A percentile compares a stretch with the other conserved stretches of the same genome.
Conservation (phyloP, 257 asterid species). For the Salvia hispanica region DNA sequence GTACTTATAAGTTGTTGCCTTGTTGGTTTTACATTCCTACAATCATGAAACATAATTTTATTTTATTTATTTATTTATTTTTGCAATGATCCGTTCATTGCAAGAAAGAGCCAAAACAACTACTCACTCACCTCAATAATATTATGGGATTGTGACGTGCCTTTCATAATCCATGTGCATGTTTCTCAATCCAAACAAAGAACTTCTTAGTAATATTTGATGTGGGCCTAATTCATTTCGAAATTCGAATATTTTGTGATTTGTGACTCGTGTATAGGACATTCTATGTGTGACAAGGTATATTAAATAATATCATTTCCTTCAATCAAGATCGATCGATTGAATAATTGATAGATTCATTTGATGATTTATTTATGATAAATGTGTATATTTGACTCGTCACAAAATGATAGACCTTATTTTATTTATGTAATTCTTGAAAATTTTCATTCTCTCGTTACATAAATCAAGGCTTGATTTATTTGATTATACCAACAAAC, state of each 20-base stretch:
- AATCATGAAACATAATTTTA: neutral
- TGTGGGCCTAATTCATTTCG: conserved; percentile 12
- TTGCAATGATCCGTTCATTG: conserved; percentile 27
- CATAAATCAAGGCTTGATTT: neutral
- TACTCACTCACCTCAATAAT: neutral
- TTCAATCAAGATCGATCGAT: conserved; percentile 22
- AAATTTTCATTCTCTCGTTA: neutral
- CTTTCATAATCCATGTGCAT: conserved; percentile 31
- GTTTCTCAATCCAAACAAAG: conserved; percentile 18
- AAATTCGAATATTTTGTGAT: neutral
- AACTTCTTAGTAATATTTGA: neutral
- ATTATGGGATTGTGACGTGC: conserved; percentile 17
- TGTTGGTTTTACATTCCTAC: neutral
- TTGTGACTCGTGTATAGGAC: no score
- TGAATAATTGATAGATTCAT: neutral
- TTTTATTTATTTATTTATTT: neutral
- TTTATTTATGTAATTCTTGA: no score
- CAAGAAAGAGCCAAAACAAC: conserved; percentile 27
- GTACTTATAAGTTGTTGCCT: neutral
- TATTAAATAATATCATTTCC: conserved; percentile 3
- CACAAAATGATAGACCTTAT: no score
- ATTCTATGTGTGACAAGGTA: neutral
- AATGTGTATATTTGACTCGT: neutral
- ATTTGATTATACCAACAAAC: no score
- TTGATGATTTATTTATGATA: neutral